Evolutionary conservation across 345 rosid species (phyloP).

Genomic region (Salix arbutifolia): DNA sequence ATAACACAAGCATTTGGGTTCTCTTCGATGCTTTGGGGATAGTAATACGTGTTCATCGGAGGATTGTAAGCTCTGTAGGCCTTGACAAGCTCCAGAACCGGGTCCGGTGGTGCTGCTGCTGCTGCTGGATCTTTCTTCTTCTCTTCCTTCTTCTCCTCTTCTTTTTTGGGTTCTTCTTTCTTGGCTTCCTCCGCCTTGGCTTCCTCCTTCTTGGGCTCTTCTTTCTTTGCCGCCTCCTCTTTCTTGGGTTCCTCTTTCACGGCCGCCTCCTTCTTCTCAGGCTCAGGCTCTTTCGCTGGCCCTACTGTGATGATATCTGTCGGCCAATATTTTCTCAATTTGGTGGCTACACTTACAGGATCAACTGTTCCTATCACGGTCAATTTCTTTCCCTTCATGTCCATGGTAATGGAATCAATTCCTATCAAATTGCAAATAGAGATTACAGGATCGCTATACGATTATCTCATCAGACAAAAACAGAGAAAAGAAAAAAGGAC

Average conservation of each 20-base stretch:
- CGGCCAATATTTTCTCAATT: slow-evolving; percentile 74
- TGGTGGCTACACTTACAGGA: slow-evolving; percentile 65
- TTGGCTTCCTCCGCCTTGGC: not conserved
- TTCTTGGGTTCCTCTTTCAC: slow-evolving; percentile 47
- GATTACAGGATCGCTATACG: not conserved
- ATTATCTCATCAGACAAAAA: not conserved
- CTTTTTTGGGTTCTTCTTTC: slow-evolving; percentile 29
- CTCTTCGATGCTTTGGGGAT: slow-evolving; percentile 87
- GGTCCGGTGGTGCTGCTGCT: slow-evolving; percentile 42
- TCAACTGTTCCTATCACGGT: slow-evolving; percentile 75
- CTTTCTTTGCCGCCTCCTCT: slow-evolving; percentile 36
- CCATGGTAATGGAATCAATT: slow-evolving; percentile 75
- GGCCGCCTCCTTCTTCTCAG: slow-evolving; percentile 49
- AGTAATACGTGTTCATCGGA: slow-evolving; percentile 58
- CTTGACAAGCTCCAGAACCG: slow-evolving; percentile 65
- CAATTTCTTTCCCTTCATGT: slow-evolving; percentile 70
- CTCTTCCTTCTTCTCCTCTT: slow-evolving; percentile 26
- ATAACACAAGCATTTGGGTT: slow-evolving; percentile 91
- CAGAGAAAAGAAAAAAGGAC: not conserved
- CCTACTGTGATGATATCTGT: slow-evolving; percentile 66
- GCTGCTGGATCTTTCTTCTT: slow-evolving; percentile 3
- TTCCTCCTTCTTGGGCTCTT: slow-evolving; percentile 39
- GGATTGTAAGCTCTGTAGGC: slow-evolving; percentile 86
- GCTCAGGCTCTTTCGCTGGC: slow-evolving; percentile 77
- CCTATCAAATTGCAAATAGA: slow-evolving; percentile 31